Conservation (phyloP, 148 eudicot genomes). For the Diospyros kaki region DNA sequence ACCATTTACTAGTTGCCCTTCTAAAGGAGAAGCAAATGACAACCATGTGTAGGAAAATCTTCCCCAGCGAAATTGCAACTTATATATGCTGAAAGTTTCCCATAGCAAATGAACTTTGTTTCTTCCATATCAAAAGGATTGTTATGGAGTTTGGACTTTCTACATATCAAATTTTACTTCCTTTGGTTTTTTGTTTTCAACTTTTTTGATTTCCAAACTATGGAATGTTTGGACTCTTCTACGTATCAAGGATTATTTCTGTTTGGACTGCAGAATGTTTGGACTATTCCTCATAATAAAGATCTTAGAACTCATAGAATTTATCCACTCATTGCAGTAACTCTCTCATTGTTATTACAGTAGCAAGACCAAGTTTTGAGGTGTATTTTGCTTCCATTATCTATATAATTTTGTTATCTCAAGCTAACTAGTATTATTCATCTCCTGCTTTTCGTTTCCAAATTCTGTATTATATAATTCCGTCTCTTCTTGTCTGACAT, state of each 20-base stretch:
- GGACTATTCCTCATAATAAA: neutral
- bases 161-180: neutral
- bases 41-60: neutral
- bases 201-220: neutral
- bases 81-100: neutral
- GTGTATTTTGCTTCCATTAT: neutral
- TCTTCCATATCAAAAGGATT: too few species aligned
- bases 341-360: neutral
- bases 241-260: neutral
- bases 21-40: neutral
- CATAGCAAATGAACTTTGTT: too few species aligned
- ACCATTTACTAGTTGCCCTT: slow-evolving; percentile 3
- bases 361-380: neutral
- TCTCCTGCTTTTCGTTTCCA: too few species aligned
- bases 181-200: neutral
- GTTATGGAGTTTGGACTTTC: too few species aligned
- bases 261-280: neutral
- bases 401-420: neutral
- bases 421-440: too few species aligned
- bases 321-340: neutral
- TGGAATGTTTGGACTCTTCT: neutral
- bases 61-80: neutral
- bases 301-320: neutral
- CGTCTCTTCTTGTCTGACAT: neutral
- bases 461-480: neutral